Evolutionary conservation across 2,329 filamentous ascomycete genomes (phyloP), one percentile per base, ranked within the genome.

Genomic region (Colletotrichum lindemuthianum): DNA sequence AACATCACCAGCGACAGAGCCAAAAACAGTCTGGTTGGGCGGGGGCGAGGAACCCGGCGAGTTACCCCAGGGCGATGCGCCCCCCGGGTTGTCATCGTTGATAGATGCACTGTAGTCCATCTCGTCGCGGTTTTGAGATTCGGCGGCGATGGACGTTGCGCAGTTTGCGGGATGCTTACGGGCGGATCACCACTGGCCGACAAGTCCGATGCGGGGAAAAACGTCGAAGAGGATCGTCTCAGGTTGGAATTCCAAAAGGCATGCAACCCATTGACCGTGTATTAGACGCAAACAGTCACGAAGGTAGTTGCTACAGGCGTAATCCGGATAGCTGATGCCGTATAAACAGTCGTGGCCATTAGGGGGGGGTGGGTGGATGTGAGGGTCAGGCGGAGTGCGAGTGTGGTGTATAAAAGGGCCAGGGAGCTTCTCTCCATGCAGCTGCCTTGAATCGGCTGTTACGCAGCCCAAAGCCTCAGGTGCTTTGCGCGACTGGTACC

Each of bases 51-150:
- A 77, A 32, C 77, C 77, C 6, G 85, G 85, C 37, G 84, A 84
- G 61, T 79, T 82, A 12, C 83, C 85, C 85, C 86, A 88, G 2
- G 86, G 85, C 37, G 85, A 87, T 65, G 78, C 79, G 63, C 79
- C 84, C 49, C 76, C 78, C 15, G 82, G 79, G 68, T 87, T 81
- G 49, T 88, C 86, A 69, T 88, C 85, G 72, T 81, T 72, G 70
- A 87, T 84, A 12, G 84, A 82, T 67, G 84, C 75, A 74, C 82
- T 84, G 75, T 88, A 88, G 76, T 88, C 86, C 86, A 88, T 88
- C 51, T 45, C 41, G 43, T 45, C 32, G 39, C 49, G 41, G 36
- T 39, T 51, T 40, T 9, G 33, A 24, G 47, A 34, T 49, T 59
- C 48, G 36, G 53, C 36, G 16, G 45, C 15, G 43, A 37, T 56